These are phyloP conservation scores for Pleurostoma richardsiae DNA, from an alignment of 2,329 filamentous ascomycete species.

Conservation along the genomic window DNA sequence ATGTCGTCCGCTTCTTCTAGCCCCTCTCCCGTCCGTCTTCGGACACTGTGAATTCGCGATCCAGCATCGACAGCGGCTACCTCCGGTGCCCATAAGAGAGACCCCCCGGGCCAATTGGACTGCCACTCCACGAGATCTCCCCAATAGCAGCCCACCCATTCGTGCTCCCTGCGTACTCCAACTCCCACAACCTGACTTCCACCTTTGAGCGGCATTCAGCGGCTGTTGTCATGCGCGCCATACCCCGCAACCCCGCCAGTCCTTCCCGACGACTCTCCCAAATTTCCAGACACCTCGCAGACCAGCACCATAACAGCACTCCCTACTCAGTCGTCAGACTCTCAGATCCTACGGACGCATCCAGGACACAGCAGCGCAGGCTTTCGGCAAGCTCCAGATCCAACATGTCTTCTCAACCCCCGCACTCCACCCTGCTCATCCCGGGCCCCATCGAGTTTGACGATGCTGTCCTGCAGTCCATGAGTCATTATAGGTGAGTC, in stretches of 20 bases:
- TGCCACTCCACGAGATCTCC: too few species aligned
- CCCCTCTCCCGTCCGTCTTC: too few species aligned
- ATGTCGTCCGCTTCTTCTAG: too few species aligned
- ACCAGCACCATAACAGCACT: slow-evolving; percentile 22
- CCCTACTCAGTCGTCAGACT: slow-evolving; percentile 12
- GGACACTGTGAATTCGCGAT: too few species aligned
- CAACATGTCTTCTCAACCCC: slow-evolving; percentile 57
- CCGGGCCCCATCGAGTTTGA: slow-evolving; percentile 98
- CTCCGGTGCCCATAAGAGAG: too few species aligned
- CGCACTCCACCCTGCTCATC: slow-evolving; percentile 77
- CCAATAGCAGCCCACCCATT: too few species aligned
- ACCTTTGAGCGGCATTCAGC: background rate
- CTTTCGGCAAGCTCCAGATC: slow-evolving; percentile 17
- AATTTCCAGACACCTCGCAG: slow-evolving; percentile 29
- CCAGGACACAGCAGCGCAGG: slow-evolving; percentile 19
- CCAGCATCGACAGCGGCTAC: too few species aligned
- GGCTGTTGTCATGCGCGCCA: slow-evolving; percentile 8
- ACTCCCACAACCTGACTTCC: too few species aligned
- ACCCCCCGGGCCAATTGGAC: too few species aligned
- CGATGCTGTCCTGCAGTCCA: slow-evolving; percentile 90
- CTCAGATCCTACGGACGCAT: slow-evolving; percentile 8
- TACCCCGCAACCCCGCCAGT: slow-evolving; percentile 20
- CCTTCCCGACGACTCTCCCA: slow-evolving; percentile 25
- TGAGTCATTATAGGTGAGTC: slow-evolving; percentile 84
- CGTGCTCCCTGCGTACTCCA: too few species aligned